These are phyloP conservation scores for Globisporangium orthogonon DNA, from an alignment of 352 stramenopile species.

Conservation along the genomic window DNA sequence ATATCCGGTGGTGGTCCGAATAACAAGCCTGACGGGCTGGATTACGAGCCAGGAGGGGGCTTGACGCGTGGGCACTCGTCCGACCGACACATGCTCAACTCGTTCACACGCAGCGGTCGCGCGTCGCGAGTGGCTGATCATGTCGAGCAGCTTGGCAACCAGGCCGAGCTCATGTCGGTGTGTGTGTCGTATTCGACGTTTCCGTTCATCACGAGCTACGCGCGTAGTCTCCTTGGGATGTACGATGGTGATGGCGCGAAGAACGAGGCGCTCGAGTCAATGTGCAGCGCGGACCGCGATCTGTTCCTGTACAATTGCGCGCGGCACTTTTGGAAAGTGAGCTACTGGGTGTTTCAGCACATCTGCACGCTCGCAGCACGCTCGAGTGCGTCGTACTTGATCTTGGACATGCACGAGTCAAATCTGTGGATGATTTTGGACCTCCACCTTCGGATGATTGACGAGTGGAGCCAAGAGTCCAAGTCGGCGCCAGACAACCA, in stretches of 20 bases:
- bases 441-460: slow-evolving; percentile 62
- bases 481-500: slow-evolving; percentile 1
- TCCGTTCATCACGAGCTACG: slow-evolving; percentile 82
- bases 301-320: slow-evolving; percentile 62
- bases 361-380: slow-evolving; percentile 71
- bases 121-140: slow-evolving; percentile 49
- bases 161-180: slow-evolving; percentile 63
- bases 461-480: slow-evolving; percentile 37
- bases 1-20: slow-evolving; percentile 29
- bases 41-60: slow-evolving; percentile 20
- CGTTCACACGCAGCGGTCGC: slow-evolving; percentile 55
- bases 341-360: slow-evolving; percentile 73
- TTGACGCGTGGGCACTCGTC: slow-evolving; percentile 11
- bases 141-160: slow-evolving; percentile 63
- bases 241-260: slow-evolving; percentile 64
- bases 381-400: slow-evolving; percentile 72
- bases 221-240: slow-evolving; percentile 59
- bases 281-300: slow-evolving; percentile 48
- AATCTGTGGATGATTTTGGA: slow-evolving; percentile 81
- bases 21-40: slow-evolving; percentile 19
- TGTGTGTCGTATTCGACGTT: slow-evolving; percentile 81
- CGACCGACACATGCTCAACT: slow-evolving; percentile 58
- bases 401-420: slow-evolving; percentile 73
- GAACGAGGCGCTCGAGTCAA: slow-evolving; percentile 45
- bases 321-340: slow-evolving; percentile 71